Evolutionary conservation across 2,329 filamentous ascomycete genomes (phyloP).

Genomic region (Epichloe bromicola): DNA sequence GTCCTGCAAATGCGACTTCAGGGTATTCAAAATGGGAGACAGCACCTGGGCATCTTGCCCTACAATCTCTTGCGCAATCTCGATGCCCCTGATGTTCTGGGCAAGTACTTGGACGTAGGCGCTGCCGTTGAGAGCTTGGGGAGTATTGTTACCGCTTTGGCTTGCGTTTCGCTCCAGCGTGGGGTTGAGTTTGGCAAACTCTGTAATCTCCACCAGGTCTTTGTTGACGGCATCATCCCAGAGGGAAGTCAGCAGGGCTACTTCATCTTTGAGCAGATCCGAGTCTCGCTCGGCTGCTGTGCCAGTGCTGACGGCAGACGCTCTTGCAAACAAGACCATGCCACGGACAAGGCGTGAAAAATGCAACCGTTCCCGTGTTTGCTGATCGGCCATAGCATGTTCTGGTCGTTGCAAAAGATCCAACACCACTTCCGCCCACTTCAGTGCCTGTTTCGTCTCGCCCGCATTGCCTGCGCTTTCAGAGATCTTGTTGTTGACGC

Average conservation of each 20-base stretch:
- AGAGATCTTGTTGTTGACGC: slow-evolving; percentile 26
- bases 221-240: slow-evolving; percentile 13
- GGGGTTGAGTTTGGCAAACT: slow-evolving; percentile 16
- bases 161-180: slow-evolving; percentile 5
- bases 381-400: slow-evolving; percentile 18
- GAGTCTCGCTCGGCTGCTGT: slow-evolving; percentile 14
- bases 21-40: slow-evolving; percentile 22
- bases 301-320: slow-evolving; percentile 14
- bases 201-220: slow-evolving; percentile 10
- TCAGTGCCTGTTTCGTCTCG: slow-evolving; percentile 29
- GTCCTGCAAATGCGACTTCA: slow-evolving; percentile 25
- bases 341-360: slow-evolving; percentile 18
- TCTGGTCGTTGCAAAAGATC: slow-evolving; percentile 36
- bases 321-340: slow-evolving; percentile 17
- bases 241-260: slow-evolving; percentile 13
- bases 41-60: slow-evolving; percentile 19
- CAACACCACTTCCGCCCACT: slow-evolving; percentile 33
- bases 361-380: slow-evolving; percentile 11
- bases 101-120: slow-evolving; percentile 16
- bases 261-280: slow-evolving; percentile 16
- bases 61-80: slow-evolving; percentile 29
- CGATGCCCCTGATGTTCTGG: slow-evolving; percentile 28
- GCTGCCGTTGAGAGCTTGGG: slow-evolving; percentile 12
- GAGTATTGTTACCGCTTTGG: slow-evolving; percentile 2
- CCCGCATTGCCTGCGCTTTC: slow-evolving; percentile 20